Conservation (phyloP, 2,329 filamentous ascomycete species). For the Ophiognomonia clavigignenti-juglandacearum region DNA sequence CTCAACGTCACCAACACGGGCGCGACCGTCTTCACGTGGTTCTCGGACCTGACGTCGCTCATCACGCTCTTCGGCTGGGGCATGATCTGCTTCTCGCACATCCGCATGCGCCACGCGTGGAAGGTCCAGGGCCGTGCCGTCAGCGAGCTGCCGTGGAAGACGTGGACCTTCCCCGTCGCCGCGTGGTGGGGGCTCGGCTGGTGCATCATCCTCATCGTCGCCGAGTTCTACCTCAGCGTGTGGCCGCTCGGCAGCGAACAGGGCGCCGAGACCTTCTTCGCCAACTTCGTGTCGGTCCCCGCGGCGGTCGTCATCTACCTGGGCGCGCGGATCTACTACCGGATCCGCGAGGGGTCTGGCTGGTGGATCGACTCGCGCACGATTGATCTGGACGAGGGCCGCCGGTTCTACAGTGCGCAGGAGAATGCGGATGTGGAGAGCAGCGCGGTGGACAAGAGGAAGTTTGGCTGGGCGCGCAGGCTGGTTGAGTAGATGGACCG, state of each 20-base stretch:
- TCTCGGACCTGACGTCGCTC: constrained; percentile 40
- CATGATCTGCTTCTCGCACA: constrained; percentile 37
- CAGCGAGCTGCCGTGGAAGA: constrained; percentile 35
- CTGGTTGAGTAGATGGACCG: not conserved
- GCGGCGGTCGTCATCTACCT: constrained; percentile 36
- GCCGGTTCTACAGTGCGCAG: constrained; percentile 15
- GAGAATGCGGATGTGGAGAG: constrained; percentile 8
- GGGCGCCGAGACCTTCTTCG: constrained; percentile 38
- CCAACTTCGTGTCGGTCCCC: constrained; percentile 39
- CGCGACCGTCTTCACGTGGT: constrained; percentile 40
- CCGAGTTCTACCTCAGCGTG: constrained; percentile 42
- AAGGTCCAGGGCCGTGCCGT: constrained; percentile 31
- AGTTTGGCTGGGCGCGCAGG: constrained; percentile 18
- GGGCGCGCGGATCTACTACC: constrained; percentile 32
- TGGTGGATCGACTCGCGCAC: constrained; percentile 24
- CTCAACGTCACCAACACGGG: constrained; percentile 38
- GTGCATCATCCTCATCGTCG: constrained; percentile 39
- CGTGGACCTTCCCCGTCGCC: constrained; percentile 37
- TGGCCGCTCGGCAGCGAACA: constrained; percentile 33
- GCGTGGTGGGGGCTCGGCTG: constrained; percentile 38
- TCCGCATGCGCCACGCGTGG: constrained; percentile 38
- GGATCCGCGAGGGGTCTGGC: constrained; percentile 26
- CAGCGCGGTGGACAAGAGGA: not conserved
- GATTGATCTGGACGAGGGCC: constrained; percentile 30
- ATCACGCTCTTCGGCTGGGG: constrained; percentile 39